These are phyloP conservation scores for Hemileccinum rubropunctum DNA, from an alignment of 768 basidiomycete genomes.

Conservation along the genomic window DNA sequence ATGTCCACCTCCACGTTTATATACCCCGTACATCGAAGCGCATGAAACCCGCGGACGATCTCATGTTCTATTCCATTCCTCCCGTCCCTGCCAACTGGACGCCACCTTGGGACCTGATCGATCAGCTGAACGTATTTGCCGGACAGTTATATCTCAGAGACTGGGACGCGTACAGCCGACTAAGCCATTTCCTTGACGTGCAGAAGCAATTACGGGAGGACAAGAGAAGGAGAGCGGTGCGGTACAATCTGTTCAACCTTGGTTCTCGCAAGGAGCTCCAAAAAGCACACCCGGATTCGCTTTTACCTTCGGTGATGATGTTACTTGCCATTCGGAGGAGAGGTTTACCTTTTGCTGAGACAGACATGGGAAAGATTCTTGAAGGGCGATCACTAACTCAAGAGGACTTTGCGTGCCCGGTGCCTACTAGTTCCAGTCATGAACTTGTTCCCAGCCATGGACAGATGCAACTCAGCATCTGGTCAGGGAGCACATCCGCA, in stretches of 20 bases:
- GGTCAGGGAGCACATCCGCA: too few relatives aligned
- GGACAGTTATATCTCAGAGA: neutral
- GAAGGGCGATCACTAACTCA: neutral
- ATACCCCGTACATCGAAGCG: neutral
- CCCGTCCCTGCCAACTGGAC: too few relatives aligned
- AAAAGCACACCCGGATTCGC: too few relatives aligned
- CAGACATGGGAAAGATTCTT: neutral
- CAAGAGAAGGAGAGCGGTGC: neutral
- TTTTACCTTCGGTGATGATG: too few relatives aligned
- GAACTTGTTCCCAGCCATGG: too few relatives aligned
- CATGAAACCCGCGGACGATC: too few relatives aligned
- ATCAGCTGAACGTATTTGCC: neutral
- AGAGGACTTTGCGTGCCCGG: neutral
- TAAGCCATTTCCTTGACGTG: neutral
- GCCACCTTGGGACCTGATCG: neutral
- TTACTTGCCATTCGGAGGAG: neutral
- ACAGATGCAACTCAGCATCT: constrained; percentile 1
- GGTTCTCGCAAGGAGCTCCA: too few relatives aligned
- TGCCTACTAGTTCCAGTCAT: too few relatives aligned
- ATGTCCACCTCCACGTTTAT: neutral
- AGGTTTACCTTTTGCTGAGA: neutral
- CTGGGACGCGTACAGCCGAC: neutral
- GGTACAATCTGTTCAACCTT: neutral
- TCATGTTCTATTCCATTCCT: too few relatives aligned
- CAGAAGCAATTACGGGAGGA: neutral